phyloP scores from a whole-genome alignment of 2,329 filamentous ascomycete species.

The Penicillium janthinellum region DNA sequence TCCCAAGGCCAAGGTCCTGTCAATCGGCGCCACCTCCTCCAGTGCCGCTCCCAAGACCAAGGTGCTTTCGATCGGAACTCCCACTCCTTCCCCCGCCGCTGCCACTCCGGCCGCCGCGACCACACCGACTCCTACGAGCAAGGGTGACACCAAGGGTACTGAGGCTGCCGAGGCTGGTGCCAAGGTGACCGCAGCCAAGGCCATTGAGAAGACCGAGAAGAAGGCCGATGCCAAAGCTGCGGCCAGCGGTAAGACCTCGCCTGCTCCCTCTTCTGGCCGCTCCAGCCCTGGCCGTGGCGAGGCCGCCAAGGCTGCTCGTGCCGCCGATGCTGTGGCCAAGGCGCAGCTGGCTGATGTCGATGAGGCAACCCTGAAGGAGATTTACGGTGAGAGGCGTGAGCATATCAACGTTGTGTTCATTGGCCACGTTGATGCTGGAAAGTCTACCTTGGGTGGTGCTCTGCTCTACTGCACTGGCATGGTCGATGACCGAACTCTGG shows the following conservation, averaged over 20 bases:
- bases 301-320: conserved; percentile 60
- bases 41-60: conserved; percentile 63
- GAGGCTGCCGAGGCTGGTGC: conserved; percentile 67
- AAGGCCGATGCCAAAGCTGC: conserved; percentile 53
- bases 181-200: conserved; percentile 84
- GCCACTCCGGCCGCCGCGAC: conserved; percentile 34
- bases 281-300: conserved; percentile 72
- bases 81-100: conserved; percentile 32
- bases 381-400: conserved; percentile 79
- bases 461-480: conserved; percentile 94
- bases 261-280: conserved; percentile 73
- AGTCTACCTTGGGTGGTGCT: conserved; percentile 91
- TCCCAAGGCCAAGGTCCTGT: conserved; percentile 62
- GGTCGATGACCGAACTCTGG: conserved; percentile 98
- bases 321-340: conserved; percentile 80
- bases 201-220: conserved; percentile 87
- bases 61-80: conserved; percentile 73
- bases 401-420: conserved; percentile 96
- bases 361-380: conserved; percentile 83
- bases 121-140: conserved; percentile 55
- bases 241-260: conserved; percentile 72
- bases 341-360: conserved; percentile 80
- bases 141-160: conserved; percentile 46
- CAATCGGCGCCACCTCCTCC: conserved; percentile 55
- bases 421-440: conserved; percentile 96